phyloP scores from a whole-genome alignment of 2,329 filamentous ascomycete genomes.

The Biscogniauxia mediterranea region DNA sequence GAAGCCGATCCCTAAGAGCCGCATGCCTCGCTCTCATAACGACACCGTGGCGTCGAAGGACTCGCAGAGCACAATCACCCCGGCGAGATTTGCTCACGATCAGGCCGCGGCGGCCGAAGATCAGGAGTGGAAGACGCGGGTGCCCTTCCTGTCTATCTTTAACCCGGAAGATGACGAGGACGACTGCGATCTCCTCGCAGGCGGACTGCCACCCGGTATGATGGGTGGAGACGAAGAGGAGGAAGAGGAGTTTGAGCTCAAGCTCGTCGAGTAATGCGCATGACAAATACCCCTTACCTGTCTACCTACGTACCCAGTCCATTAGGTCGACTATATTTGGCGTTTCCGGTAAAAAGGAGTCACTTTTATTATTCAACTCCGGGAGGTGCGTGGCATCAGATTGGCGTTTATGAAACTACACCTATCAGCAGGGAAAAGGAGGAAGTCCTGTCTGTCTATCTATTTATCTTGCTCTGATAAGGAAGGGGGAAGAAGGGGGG shows the following conservation, averaged over 20 bases:
- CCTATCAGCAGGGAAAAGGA: too few relatives aligned
- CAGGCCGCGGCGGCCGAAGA: constrained; percentile 30
- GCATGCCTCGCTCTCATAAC: constrained; percentile 33
- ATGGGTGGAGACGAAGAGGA: constrained; percentile 44
- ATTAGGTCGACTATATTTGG: neutral
- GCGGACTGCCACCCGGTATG: constrained; percentile 30
- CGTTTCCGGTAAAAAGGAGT: neutral
- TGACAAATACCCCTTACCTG: neutral
- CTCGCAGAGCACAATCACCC: constrained; percentile 47
- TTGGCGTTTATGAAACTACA: neutral
- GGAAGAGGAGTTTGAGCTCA: constrained; percentile 55
- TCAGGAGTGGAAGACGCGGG: constrained; percentile 39
- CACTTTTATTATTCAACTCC: neutral
- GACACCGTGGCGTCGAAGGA: constrained; percentile 34
- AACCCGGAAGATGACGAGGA: constrained; percentile 47
- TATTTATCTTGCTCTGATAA: too few relatives aligned
- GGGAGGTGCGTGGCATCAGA: neutral
- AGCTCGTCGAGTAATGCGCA: constrained; percentile 32
- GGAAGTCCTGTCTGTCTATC: too few relatives aligned
- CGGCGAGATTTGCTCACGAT: constrained; percentile 40
- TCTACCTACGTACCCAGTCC: neutral
- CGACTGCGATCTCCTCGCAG: constrained; percentile 30
- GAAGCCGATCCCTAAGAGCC: constrained; percentile 17
- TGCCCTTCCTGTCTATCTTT: constrained; percentile 59
- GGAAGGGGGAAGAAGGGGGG: too few relatives aligned